phyloP scores from a whole-genome alignment of 805 yeast genomes.

The Ogataea thermomethanolica region DNA sequence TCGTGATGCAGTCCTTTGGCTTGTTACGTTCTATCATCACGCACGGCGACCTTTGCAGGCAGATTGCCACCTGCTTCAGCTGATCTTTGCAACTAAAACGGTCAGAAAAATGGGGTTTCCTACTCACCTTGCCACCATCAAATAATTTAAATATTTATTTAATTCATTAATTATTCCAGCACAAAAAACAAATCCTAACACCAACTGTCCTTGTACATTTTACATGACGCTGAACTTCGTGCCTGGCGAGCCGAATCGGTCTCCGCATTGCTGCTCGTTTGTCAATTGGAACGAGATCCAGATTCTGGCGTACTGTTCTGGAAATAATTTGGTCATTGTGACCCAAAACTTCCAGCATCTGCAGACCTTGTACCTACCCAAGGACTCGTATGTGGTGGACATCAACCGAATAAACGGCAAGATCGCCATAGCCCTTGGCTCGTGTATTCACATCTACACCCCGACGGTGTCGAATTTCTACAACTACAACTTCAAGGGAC shows the following conservation, averaged over 20 bases:
- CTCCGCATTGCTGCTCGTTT: conserved; percentile 53
- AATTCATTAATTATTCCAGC: background rate
- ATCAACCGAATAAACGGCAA: conserved; percentile 60
- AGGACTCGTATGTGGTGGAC: conserved; percentile 64
- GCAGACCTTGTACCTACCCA: conserved; percentile 72
- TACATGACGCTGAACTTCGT: conserved; percentile 63
- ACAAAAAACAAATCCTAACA: conserved; percentile 3
- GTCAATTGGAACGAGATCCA: conserved; percentile 63
- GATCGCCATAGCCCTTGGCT: conserved; percentile 51
- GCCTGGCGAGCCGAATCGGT: conserved; percentile 79
- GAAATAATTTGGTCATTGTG: conserved; percentile 74
- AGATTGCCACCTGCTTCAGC: conserved; percentile 90
- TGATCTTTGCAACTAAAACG: conserved; percentile 81
- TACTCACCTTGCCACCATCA: conserved; percentile 55
- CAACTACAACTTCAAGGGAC: conserved; percentile 33
- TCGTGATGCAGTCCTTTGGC: conserved; percentile 81
- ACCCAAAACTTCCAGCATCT: conserved; percentile 50
- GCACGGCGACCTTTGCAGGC: conserved; percentile 95
- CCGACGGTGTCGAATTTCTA: conserved; percentile 52
- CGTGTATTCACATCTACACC: conserved; percentile 45
- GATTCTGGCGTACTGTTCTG: conserved; percentile 76
- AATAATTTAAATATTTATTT: conserved; percentile 2
- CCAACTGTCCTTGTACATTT: background rate
- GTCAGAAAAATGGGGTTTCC: conserved; percentile 4
- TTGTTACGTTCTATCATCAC: conserved; percentile 86